Conservation (phyloP, 192 early-diverging fungal genomes). For the Coemansia interrupta region DNA sequence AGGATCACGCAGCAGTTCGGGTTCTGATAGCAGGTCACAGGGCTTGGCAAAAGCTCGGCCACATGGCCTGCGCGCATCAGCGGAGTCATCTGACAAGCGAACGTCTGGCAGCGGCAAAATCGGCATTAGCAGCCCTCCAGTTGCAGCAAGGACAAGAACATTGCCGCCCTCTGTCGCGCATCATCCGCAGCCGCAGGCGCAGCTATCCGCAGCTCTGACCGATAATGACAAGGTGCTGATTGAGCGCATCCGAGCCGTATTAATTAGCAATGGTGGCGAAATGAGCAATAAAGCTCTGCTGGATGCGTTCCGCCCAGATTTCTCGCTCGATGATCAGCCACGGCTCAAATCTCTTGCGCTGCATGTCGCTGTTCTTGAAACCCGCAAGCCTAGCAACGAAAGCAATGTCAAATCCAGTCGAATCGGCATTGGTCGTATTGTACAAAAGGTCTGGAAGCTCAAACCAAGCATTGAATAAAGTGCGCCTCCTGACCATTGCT, state of each 20-base stretch:
- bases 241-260: slow-evolving; percentile 14
- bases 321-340: slow-evolving; percentile 15
- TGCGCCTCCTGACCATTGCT: not conserved
- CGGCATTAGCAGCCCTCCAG: not conserved
- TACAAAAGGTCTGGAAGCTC: slow-evolving; percentile 45
- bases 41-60: not conserved
- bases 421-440: slow-evolving; percentile 40
- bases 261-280: slow-evolving; percentile 27
- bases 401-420: slow-evolving; percentile 8
- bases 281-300: slow-evolving; percentile 21
- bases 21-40: not conserved
- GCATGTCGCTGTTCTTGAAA: slow-evolving; percentile 29
- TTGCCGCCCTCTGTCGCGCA: not conserved
- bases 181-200: slow-evolving; percentile 12
- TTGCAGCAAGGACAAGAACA: not conserved
- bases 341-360: slow-evolving; percentile 26
- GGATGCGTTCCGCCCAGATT: slow-evolving; percentile 18
- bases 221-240: slow-evolving; percentile 15
- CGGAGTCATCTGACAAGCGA: slow-evolving; percentile 4
- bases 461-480: not conserved
- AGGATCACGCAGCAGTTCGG: slow-evolving; percentile 6
- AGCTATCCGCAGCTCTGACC: not conserved
- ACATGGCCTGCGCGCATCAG: slow-evolving; percentile 1
- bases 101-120: not conserved
- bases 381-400: slow-evolving; percentile 7